These are phyloP conservation scores for Fusarium coffeatum DNA, from an alignment of 2,329 filamentous ascomycete genomes.

Conservation along the genomic window DNA sequence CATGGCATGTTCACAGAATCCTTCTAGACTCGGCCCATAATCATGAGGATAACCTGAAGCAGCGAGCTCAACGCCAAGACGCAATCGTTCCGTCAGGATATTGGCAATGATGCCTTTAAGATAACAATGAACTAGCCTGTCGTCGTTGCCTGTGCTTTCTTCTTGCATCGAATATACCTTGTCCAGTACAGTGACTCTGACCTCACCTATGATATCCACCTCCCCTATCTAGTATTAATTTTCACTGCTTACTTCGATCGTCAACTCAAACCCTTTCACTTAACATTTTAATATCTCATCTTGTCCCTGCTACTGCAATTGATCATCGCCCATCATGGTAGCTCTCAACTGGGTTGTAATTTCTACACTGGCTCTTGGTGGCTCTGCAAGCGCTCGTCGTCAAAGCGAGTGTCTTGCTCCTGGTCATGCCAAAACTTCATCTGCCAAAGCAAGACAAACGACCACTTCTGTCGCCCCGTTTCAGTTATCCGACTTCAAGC, in stretches of 20 bases:
- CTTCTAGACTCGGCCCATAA: constrained; percentile 1
- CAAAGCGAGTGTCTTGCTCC: constrained; percentile 17
- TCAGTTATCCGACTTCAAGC: constrained; percentile 39
- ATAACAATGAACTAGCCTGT: background rate
- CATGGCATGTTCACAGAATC: constrained; percentile 16
- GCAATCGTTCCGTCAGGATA: background rate
- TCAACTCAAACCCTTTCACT: background rate
- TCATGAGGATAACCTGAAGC: background rate
- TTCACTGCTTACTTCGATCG: background rate
- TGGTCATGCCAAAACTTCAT: constrained; percentile 4
- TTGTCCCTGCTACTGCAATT: background rate
- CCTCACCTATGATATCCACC: background rate
- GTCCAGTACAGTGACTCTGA: background rate
- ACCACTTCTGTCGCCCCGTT: background rate
- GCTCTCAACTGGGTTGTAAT: constrained; percentile 27
- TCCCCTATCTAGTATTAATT: background rate
- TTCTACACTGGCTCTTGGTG: constrained; percentile 27
- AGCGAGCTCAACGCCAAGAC: background rate
- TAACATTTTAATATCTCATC: background rate
- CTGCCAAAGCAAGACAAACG: constrained; percentile 9
- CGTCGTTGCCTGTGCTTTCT: background rate
- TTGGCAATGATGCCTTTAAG: background rate
- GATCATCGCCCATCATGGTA: constrained; percentile 29
- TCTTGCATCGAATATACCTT: background rate
- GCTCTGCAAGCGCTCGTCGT: constrained; percentile 27